Base-by-base conservation (phyloP, 345 rosid species). In the Toxicodendron radicans region DNA sequence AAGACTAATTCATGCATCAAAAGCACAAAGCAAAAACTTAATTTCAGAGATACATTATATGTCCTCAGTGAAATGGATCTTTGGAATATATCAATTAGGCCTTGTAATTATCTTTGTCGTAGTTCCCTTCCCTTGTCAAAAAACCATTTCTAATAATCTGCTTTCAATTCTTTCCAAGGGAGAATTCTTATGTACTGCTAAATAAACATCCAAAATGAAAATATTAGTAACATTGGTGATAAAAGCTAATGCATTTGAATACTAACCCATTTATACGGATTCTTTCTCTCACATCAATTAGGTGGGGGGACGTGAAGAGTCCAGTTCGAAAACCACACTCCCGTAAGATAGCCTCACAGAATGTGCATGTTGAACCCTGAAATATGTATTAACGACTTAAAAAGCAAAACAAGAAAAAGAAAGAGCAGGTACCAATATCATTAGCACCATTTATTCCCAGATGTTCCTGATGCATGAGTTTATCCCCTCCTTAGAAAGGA, bases 351-450 rank as follows among this genome's bases (percentile, higher is more conserved):
- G 97, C 87, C 83, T 91, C 98, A 73, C 82, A 84, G 73, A 94
- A 90, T 66, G 94, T 83, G 80, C 98, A 94, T n/a, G 97, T 94
- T 49, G 98, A 94, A 62, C 98, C 98, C 96, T 94, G 83, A 62
- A 78, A 79, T 35, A 67, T 38, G 3, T 23, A 71, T 56, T 51
- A 66, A 57, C 54, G 41, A 63, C 49, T 52, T 45, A 68, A 75
- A 24, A 62, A 43, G 66, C 17, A 68, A 24, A 68, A 51, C 9
- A 30, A 52, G 24, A 8, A 52, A 68, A 51, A 2, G 3, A 52
- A 49, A 49, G 21, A 6, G 10, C 45, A 59, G 45, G 43, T 41
- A 20, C 14, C 73, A 62, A 45, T 27, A 27, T 8, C 20, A 20
- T 35, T 43, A 3, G 3, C 18, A 41, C 35, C 7, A 58, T 17